Percentiles rank a stretch among this genome's conserved stretches.
phyloP scores from a whole-genome alignment of 331 rosid genomes.

The Pyracantha coccinea region DNA sequence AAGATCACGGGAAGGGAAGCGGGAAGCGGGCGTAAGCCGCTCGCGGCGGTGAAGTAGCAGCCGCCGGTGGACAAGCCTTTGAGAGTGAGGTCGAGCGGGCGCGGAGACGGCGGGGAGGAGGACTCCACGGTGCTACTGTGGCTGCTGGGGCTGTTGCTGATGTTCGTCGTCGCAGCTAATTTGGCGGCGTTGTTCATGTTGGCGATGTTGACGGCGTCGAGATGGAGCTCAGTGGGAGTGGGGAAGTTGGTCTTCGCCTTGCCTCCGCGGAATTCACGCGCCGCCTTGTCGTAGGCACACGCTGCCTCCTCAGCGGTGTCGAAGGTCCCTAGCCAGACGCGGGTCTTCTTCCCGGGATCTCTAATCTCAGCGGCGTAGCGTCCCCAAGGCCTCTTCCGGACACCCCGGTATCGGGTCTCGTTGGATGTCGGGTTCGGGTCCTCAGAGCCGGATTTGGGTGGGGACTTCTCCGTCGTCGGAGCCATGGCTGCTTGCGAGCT shows the following conservation, averaged over 20 bases:
- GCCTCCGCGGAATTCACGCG: conserved; percentile 59
- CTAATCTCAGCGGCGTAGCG: conserved; percentile 94
- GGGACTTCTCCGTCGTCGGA: conserved; percentile 21
- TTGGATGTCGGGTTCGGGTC: conserved; percentile 12
- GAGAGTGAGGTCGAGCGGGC: conserved; percentile 26
- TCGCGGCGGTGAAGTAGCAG: conserved; percentile 11
- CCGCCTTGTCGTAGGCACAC: conserved; percentile 68
- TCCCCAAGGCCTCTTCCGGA: conserved; percentile 80
- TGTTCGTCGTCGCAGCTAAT: not conserved
- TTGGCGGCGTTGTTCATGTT: not conserved
- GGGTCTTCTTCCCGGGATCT: conserved; percentile 71
- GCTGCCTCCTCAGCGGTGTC: conserved; percentile 84
- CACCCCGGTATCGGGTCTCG: conserved; percentile 76
- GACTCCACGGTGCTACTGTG: conserved; percentile 67
- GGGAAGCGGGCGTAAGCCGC: conserved; percentile 12
- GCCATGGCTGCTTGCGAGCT: conserved; percentile 29
- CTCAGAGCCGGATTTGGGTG: conserved; percentile 5
- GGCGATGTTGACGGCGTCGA: not conserved
- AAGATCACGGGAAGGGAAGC: conserved; percentile 32
- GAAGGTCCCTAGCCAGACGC: conserved; percentile 81
- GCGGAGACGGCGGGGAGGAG: conserved; percentile 42
- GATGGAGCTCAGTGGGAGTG: conserved; percentile 19
- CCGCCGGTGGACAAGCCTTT: conserved; percentile 1
- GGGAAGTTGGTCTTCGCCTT: conserved; percentile 78
- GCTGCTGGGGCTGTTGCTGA: conserved; percentile 55